Evolutionary conservation across 176 grass and related monocot species (phyloP).

Genomic region (bread wheat (Triticum aestivum)): IWGSC_CS_RefSeq_v2.1 NC_057808.1:325358953-325359452

Average conservation of each 20-base stretch:
- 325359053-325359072: slow-evolving; percentile 35
- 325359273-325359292: background rate
- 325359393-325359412: background rate
- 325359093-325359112: no score
- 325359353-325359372: background rate
- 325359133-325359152: slow-evolving; percentile 11
- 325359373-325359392: background rate
- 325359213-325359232: background rate
- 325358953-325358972: slow-evolving; percentile 51
- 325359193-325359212: background rate
- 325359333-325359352: background rate
- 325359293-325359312: background rate
- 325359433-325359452: no score
- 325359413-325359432: background rate
- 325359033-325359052: background rate
- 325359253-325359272: background rate
- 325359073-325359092: slow-evolving; percentile 5
- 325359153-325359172: slow-evolving; percentile 4
- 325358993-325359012: slow-evolving; percentile 41
- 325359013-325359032: slow-evolving; percentile 14
- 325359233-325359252: background rate
- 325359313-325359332: background rate
- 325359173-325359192: background rate
- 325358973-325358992: slow-evolving; percentile 15
- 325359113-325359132: background rate